Base-by-base conservation (phyloP, 163 green algal species). In the Chlamydomonas reinhardtii region DNA sequence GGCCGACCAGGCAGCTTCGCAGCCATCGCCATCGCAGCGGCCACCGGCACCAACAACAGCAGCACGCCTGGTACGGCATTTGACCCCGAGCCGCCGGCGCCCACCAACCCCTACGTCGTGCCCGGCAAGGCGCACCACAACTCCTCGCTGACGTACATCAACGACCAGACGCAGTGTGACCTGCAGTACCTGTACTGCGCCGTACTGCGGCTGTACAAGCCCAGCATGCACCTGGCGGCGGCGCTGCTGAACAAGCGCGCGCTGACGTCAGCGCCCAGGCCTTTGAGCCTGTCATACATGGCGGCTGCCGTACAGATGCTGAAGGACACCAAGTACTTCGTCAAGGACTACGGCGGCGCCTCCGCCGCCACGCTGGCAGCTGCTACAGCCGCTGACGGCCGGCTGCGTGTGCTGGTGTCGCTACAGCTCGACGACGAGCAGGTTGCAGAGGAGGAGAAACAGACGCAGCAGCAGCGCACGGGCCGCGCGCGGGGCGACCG, bases 321-420 rank as follows among this genome's bases (percentile, higher is more conserved):
- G 54, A 89, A 95, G 35, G 96, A 99, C 93, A 96, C 93, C 56
- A 99, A 99, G 93, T 94, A 98, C 84, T 98, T 98, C 88, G 83
- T 98, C 12, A 98, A 98, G 89, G 84, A 95, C 70, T 98, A 97
- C 84, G 61, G 54, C 4, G 72, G 82, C 48, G 72, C 61, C 43
- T 61, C n/a, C n/a, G 48, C 72, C 22, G 37, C 73, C 32, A 54
- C 78, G 14, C 25, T 71, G 12, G 48, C 77, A 0, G 77, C 77
- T 8, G 77, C 77, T 25, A 74, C 70, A 22, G 70, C 81, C 17
- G 56, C 59, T 6, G 70, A 82, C 71, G 70, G 70, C 56, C 39
- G 39, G 39, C 31, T 66, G 3, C 70, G 70, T 4, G 52, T 91
- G 74, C 62, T 78, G 22, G 79, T 88, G 52, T 14, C 74, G 59